Conservation (phyloP, 495 filamentous ascomycete genomes). For the Paragyromitra xinjiangensis region DNA sequence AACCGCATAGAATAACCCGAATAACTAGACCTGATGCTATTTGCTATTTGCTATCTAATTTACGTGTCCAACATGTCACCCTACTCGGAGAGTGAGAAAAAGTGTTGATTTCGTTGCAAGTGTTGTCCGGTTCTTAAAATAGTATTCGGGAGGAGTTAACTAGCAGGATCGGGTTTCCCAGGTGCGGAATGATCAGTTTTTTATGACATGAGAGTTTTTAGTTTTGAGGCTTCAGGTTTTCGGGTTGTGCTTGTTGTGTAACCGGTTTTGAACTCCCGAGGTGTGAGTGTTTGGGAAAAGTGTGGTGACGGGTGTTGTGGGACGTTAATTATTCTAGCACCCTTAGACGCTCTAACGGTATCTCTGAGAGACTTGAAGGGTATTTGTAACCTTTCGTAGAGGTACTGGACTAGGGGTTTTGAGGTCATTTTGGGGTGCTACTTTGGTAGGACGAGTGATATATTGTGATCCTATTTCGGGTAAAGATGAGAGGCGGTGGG, state of each 20-base stretch:
- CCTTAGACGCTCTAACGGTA: no score
- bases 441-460: conserved; percentile 9
- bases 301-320: background rate
- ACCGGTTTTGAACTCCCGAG: background rate
- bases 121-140: background rate
- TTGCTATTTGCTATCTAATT: background rate
- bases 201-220: background rate
- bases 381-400: no score
- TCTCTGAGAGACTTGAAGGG: no score
- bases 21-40: background rate
- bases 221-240: background rate
- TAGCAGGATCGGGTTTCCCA: no score
- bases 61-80: background rate
- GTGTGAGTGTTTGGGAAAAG: background rate
- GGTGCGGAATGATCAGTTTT: background rate
- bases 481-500: background rate
- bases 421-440: background rate
- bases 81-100: background rate
- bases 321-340: no score
- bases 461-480: background rate
- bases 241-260: background rate
- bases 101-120: background rate
- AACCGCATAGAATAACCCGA: background rate
- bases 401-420: no score
- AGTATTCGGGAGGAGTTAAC: background rate